phyloP scores from a whole-genome alignment of 1,284 basidiomycete species.

The Exobasidium cylindrosporum region DNA sequence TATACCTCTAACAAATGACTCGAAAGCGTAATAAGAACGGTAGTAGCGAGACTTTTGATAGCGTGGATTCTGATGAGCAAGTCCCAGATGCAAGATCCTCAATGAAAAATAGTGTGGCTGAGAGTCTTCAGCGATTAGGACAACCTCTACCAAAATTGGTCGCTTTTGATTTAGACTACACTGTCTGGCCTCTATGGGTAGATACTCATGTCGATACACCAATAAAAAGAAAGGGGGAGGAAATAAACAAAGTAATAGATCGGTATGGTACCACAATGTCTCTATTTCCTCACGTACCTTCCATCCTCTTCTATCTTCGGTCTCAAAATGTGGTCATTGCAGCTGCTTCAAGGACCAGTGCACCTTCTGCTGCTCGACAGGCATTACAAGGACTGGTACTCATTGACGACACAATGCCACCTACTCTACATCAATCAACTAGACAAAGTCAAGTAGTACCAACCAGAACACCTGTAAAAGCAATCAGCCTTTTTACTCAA shows the following conservation, averaged over 20 bases:
- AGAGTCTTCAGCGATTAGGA: conserved; percentile 10
- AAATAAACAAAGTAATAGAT: conserved; percentile 44
- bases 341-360: conserved; percentile 42
- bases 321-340: conserved; percentile 29
- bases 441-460: conserved; percentile 5
- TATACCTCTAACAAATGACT: conserved; percentile 2
- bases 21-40: not conserved
- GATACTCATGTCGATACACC: conserved; percentile 48
- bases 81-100: not conserved
- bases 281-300: conserved; percentile 47
- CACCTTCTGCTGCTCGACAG: conserved; percentile 42
- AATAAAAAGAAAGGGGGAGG: conserved; percentile 24
- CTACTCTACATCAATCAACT: not conserved
- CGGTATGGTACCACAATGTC: conserved; percentile 29
- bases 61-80: not conserved
- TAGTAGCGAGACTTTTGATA: not conserved
- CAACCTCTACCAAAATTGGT: conserved; percentile 33
- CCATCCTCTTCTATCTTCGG: conserved; percentile 38
- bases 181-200: conserved; percentile 51
- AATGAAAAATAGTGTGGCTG: conserved; percentile 2
- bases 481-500: conserved; percentile 42
- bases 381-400: conserved; percentile 38
- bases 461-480: conserved; percentile 19
- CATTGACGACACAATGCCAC: conserved; percentile 21
- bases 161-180: conserved; percentile 40